phyloP scores from a whole-genome alignment of 108 stramenopile genomes.

The Pseudonitzschia delicatissima region DNA sequence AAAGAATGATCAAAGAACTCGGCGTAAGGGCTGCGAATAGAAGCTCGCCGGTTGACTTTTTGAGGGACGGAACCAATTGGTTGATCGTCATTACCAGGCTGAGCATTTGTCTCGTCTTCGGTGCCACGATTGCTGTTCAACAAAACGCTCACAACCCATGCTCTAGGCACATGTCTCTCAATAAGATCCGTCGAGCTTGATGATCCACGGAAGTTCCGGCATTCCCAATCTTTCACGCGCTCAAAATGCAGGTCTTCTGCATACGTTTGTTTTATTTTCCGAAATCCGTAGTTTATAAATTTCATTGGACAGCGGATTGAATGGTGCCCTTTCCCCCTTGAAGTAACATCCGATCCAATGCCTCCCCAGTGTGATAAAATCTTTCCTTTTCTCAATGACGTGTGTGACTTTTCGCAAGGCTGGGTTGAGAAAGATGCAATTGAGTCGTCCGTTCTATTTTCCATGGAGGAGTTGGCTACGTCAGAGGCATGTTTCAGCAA shows the following conservation, averaged over 20 bases:
- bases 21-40: slow-evolving; percentile 57
- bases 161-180: neutral
- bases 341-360: too few relatives aligned
- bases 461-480: neutral
- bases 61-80: neutral
- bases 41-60: neutral
- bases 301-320: neutral
- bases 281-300: slow-evolving; percentile 5
- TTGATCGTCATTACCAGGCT: neutral
- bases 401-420: neutral
- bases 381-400: too few relatives aligned
- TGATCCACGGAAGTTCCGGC: neutral
- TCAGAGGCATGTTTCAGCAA: slow-evolving; percentile 21
- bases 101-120: neutral
- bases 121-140: neutral
- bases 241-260: neutral
- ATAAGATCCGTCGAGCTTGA: neutral
- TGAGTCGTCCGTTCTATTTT: neutral
- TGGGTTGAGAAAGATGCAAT: neutral
- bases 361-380: too few relatives aligned
- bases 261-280: slow-evolving; percentile 6
- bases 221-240: slow-evolving; percentile 3
- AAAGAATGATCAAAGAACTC: slow-evolving; percentile 85
- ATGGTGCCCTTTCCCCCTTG: neutral
- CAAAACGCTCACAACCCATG: neutral